Base-by-base conservation (phyloP, 257 asterid genomes). In the Ballota nigra region DNA sequence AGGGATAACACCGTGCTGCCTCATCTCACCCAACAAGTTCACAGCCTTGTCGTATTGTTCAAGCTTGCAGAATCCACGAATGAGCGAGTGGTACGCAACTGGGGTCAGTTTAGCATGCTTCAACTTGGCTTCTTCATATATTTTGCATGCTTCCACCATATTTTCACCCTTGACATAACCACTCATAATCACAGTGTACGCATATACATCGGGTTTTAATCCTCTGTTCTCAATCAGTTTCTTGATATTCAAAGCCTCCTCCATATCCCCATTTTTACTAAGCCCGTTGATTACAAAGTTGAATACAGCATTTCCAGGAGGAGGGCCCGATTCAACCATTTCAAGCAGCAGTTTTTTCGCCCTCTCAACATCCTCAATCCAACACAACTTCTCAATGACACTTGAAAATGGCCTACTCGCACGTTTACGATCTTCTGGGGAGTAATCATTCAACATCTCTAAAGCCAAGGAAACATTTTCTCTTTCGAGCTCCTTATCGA, bases 1-100 rank as follows among this genome's bases (percentile, higher is more conserved):
- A 8, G 97, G 91, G 51, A 59, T 71, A 57, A 94, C 83, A 16
- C 97, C 95, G 22, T 78, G 76, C 63, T 79, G 76, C 82, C 85
- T 84, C 99, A 91, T 89, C 85, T 91, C 97, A 36, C 80, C 63
- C 71, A 88, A 70, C 79, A 88, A 62, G 61, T 72, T 63, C 78
- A 92, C 76, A 51, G 98, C 97, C 82, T 57, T 75, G 61, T 86
- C 98, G 71, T 75, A 94, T 66, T 91, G 91, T 34, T 89, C 97
- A 1, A 87, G 90, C 87, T 81, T 91, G 88, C 91, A 86, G 69
- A 63, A 94, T 4, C 97, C 99, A 16, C 89, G 92, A 43, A 91
- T 89, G 70, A 94, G 81, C 0, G 89, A 72, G 75, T 88, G 93
- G 66, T 82, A 94, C n/a, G 84, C 83, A 20, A 75, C 77, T 3